These are phyloP conservation scores for Chaetothyriales sp. DNA, from an alignment of 2,329 filamentous ascomycete species.

Conservation along the genomic window DNA sequence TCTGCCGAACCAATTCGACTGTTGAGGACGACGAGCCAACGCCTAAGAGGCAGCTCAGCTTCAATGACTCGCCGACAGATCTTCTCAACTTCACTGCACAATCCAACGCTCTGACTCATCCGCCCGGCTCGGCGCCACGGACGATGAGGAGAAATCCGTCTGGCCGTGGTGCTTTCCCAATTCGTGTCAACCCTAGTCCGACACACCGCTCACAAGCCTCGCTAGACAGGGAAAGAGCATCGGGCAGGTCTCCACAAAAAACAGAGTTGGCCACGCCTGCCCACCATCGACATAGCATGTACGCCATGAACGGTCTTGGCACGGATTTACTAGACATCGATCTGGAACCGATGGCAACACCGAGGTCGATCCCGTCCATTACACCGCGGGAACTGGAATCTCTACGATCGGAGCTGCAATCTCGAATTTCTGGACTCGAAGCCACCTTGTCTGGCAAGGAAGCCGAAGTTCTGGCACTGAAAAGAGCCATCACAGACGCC, in stretches of 20 bases:
- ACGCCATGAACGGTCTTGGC: constrained; percentile 10
- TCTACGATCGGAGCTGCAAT: constrained; percentile 78
- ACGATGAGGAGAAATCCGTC: constrained; percentile 21
- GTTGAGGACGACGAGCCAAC: constrained; percentile 27
- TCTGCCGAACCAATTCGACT: constrained; percentile 22
- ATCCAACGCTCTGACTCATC: constrained; percentile 41
- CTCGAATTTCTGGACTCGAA: constrained; percentile 86
- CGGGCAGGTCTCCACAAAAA: constrained; percentile 18
- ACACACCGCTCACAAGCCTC: constrained; percentile 18
- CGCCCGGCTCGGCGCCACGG: constrained; percentile 33
- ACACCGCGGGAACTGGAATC: constrained; percentile 86
- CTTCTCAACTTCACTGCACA: constrained; percentile 84
- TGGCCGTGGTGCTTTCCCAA: constrained; percentile 21
- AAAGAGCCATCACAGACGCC: constrained; percentile 75
- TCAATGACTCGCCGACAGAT: constrained; percentile 50
- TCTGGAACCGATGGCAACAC: constrained; percentile 83
- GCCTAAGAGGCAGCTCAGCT: constrained; percentile 31
- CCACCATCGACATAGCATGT: constrained; percentile 18
- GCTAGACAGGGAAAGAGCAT: constrained; percentile 17
- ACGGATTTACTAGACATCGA: constrained; percentile 65
- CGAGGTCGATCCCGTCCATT: constrained; percentile 77
- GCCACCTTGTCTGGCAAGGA: constrained; percentile 86
- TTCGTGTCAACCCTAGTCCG: constrained; percentile 17
- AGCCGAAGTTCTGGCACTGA: constrained; percentile 76
- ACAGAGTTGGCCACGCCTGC: constrained; percentile 19